Base-by-base conservation (phyloP, 768 basidiomycete species). In the Auricularia heimuer region DNA sequence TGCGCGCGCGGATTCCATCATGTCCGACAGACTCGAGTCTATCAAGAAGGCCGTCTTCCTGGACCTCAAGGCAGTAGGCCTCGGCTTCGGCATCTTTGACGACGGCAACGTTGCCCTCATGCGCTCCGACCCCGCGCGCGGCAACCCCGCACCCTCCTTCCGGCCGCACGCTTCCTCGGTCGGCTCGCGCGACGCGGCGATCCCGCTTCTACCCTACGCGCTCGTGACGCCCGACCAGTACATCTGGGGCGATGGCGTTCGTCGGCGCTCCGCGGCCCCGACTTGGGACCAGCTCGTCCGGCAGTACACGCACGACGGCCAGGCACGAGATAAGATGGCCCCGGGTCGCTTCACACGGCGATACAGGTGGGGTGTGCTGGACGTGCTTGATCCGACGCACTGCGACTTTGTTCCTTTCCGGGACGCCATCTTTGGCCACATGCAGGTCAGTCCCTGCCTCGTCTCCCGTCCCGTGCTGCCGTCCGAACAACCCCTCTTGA, bases 81-180 rank as follows among this genome's bases (percentile, higher is more conserved):
- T 92, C 73, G 90, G 89, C 66, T 92, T 92, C 75, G 90, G 91
- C 70, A 91, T 94, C 69, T 93, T 94, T 77, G 91, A 92, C 80
- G 24, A 73, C 71, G 4, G 16, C 35, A 39, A 61, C 60, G 29
- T 61, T 4, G 14, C 37, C 21, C 60, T 8, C 18, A 12, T 14
- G 4, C 16, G 16, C n/a, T 16, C 33, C 8, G 34, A 61, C 62
- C 62, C 8, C 33, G 39, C n/a, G 14, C 4, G 35, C 35, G 24
- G 62, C 62, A 36, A 10, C 80, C 82, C 67, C 74, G 83, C 54
- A 79, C 85, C 65, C 79, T 85, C 61, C 78, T 84, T 66, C 73
- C 86, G 70, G 84, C 86, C 12, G 54, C 29, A 24, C 33, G 64
- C 34, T 51, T 64, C 21, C 47, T 51, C 47, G 10, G 1, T 51